phyloP scores from a whole-genome alignment of 2,329 filamentous ascomycete species.

The Microdochium nivale region DNA sequence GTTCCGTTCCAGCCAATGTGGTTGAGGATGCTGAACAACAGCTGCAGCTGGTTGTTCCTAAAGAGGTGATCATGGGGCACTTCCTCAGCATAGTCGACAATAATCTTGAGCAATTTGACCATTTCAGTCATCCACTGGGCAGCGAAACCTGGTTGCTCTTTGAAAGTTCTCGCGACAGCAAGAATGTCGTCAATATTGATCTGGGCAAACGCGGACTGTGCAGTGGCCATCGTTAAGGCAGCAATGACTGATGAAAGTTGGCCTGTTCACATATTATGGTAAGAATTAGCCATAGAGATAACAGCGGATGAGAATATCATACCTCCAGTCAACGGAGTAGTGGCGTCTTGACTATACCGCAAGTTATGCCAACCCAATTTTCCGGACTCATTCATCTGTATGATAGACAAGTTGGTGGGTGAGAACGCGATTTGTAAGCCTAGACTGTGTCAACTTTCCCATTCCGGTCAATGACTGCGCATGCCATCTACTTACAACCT shows the following conservation, averaged over 20 bases:
- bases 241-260: constrained; percentile 52
- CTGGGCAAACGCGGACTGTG: constrained; percentile 34
- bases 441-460: constrained; percentile 13
- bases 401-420: constrained; percentile 49
- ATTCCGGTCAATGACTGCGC: neutral
- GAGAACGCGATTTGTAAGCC: constrained; percentile 54
- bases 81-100: constrained; percentile 77
- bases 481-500: constrained; percentile 43
- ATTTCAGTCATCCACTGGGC: constrained; percentile 57
- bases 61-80: constrained; percentile 63
- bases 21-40: constrained; percentile 71
- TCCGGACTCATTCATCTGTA: constrained; percentile 49
- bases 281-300: neutral
- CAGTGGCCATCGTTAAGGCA: constrained; percentile 45
- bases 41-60: constrained; percentile 62
- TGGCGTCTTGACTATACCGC: constrained; percentile 38
- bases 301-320: constrained; percentile 7
- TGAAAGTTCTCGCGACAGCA: constrained; percentile 50
- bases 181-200: constrained; percentile 63
- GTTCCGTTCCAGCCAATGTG: constrained; percentile 67
- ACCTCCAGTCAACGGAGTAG: constrained; percentile 42
- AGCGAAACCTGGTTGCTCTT: constrained; percentile 40
- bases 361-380: constrained; percentile 51
- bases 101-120: constrained; percentile 60
- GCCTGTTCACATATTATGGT: constrained; percentile 25